phyloP scores from a whole-genome alignment of 148 eudicot genomes.

The Rhododendron ferrugineum region DNA sequence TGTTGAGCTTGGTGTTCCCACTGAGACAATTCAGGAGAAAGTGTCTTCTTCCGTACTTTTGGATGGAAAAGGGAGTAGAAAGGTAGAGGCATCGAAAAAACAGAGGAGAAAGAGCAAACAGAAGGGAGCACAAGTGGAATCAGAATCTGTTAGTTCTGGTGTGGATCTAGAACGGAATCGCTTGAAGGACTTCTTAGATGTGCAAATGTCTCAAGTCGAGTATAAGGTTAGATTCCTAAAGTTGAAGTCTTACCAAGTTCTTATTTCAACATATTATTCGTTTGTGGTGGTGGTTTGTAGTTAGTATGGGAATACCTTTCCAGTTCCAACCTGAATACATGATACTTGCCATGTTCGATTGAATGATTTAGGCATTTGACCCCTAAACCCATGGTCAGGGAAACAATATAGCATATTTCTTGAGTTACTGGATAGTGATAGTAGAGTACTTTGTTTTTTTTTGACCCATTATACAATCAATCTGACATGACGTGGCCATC shows the following conservation, averaged over 20 bases:
- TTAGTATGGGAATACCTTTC: neutral
- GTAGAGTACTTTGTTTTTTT: neutral
- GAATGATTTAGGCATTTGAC: neutral
- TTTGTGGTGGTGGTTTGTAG: neutral
- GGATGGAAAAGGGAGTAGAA: conserved; percentile 54
- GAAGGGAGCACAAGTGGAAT: conserved; percentile 32
- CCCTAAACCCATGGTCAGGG: neutral
- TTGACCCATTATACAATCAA: neutral
- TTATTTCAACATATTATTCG: neutral
- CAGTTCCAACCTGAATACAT: neutral
- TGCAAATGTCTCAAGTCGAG: conserved; percentile 26
- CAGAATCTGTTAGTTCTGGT: conserved; percentile 20
- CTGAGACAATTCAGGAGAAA: conserved; percentile 32
- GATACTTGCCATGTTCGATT: neutral
- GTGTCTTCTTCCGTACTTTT: conserved; percentile 26
- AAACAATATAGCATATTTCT: neutral
- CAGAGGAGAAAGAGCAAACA: conserved; percentile 71
- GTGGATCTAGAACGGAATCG: conserved; percentile 23
- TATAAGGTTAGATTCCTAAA: conserved; percentile 41
- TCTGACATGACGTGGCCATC: neutral
- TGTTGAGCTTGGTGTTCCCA: conserved; percentile 71
- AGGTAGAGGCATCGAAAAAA: conserved; percentile 50
- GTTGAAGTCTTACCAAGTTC: neutral
- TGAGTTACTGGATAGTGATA: neutral
- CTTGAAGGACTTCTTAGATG: conserved; percentile 29